phyloP scores from a whole-genome alignment of 306 rosid species.

The Casuarina equisetifolia region DNA sequence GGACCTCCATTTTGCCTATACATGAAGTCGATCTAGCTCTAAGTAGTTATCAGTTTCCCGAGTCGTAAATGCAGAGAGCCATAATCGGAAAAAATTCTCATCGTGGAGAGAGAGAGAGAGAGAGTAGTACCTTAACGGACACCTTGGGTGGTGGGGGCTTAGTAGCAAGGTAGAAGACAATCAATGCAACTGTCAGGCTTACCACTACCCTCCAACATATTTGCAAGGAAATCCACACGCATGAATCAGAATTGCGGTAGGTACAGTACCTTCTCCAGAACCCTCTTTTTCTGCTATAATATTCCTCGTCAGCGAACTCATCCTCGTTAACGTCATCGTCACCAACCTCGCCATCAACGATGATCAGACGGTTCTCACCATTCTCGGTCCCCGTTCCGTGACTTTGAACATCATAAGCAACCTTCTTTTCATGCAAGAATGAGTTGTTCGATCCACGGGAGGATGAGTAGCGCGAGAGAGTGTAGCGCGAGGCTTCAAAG shows the following conservation, averaged over 20 bases:
- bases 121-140: conserved; percentile 54
- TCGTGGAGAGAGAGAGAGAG: background rate
- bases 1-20: too few relatives aligned
- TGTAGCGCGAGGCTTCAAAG: conserved; percentile 35
- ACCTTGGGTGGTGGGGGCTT: conserved; percentile 75
- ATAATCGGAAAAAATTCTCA: background rate
- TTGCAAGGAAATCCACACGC: conserved; percentile 75
- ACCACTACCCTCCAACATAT: conserved; percentile 66
- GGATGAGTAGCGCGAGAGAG: conserved; percentile 65
- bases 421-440: conserved; percentile 58
- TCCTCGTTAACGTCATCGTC: background rate
- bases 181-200: conserved; percentile 71
- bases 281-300: conserved; percentile 37
- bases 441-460: conserved; percentile 67
- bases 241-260: conserved; percentile 54
- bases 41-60: too few relatives aligned
- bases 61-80: background rate
- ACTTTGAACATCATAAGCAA: conserved; percentile 56
- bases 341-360: conserved; percentile 7
- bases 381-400: conserved; percentile 47
- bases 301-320: conserved; percentile 27
- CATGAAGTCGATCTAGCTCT: too few relatives aligned
- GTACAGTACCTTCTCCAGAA: conserved; percentile 63
- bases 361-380: conserved; percentile 34
- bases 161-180: conserved; percentile 77